Evolutionary conservation across 331 rosid species (phyloP).

Genomic region (Prunus yedoensis): DNA sequence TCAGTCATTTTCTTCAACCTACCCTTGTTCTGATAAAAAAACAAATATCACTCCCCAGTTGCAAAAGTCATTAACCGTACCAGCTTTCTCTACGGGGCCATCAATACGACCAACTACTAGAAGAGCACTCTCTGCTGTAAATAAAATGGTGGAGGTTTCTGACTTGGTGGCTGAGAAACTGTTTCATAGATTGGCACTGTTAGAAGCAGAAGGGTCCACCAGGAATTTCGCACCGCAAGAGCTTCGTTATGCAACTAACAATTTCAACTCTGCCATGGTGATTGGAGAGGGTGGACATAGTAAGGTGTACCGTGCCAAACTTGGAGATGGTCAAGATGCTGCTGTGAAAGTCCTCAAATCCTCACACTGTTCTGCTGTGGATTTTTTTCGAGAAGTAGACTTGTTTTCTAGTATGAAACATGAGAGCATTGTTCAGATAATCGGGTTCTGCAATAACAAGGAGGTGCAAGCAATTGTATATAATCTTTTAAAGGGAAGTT

Average conservation of each 20-base stretch:
- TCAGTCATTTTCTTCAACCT: conserved; percentile 17
- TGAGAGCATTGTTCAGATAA: conserved; percentile 33
- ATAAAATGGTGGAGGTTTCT: conserved; percentile 16
- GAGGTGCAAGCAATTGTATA: conserved; percentile 41
- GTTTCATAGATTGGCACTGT: conserved; percentile 16
- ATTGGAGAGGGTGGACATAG: conserved; percentile 46
- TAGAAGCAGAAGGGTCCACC: conserved; percentile 26
- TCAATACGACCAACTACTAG: not conserved
- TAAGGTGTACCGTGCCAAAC: conserved; percentile 36
- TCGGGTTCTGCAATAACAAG: conserved; percentile 35
- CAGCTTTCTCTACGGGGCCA: conserved; percentile 15
- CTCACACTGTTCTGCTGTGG: conserved; percentile 5
- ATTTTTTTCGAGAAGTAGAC: conserved; percentile 39
- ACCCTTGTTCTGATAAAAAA: not conserved
- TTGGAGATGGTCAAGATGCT: conserved; percentile 33
- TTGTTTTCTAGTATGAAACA: conserved; percentile 36
- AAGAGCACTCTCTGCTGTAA: conserved; percentile 14
- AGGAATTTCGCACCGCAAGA: conserved; percentile 34
- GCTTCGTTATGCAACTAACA: conserved; percentile 35
- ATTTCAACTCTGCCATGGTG: conserved; percentile 36
- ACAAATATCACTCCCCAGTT: conserved; percentile 8
- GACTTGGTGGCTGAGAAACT: conserved; percentile 22
- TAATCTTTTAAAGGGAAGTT: conserved; percentile 35
- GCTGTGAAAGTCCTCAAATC: conserved; percentile 42
- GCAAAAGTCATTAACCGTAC: conserved; percentile 33